Evolutionary conservation across 768 basidiomycete species (phyloP), one percentile per base, ranked within the genome.

Genomic region (Suillus hirtellus): DNA sequence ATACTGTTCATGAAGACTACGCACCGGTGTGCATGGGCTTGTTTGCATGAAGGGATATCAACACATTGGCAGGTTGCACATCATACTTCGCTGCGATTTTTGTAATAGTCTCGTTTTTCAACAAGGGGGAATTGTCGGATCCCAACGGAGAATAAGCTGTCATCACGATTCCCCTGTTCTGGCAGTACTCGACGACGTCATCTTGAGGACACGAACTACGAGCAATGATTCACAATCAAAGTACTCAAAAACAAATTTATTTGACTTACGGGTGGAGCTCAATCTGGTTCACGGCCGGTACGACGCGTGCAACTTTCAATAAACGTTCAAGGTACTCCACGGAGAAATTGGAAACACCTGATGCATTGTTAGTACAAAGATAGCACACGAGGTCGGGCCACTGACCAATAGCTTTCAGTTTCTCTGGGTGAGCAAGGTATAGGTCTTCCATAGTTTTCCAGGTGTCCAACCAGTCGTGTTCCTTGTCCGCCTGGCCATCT

Each of bases 141-240:
- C 89, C 92, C 2, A 94, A 83, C 11, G 92, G 89, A 1, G 89
- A 93, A 78, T 92, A 94, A 8, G 90, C 89, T 21, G 90, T 89
- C 63, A 91, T 70, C 12, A 82, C 77, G 69, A 95, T 93, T 46
- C 88, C 88, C 69, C 88, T 86, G 55, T 73, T 69, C 49, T 77
- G 72, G 79, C 89, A 89, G 70, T 80, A 86, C 62, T 82, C 79
- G 54, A 89, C 81, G 46, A 90, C 76, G 31, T 89, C 88, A 64
- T 85, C 81, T 70, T 90, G 88, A 37, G 84, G 82, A 75, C 86
- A 89, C 37, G 86, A 84, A 34, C 87, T 80, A 65, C 12, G 78
- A 55, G 42, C 15, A 5, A 24, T 47, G 42, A 50, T 38, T 52
- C 34, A 60, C 62, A 44, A 63, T 10, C 21, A 35, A 44, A 58